Percentiles rank a stretch among this genome's conserved stretches.
These are phyloP conservation scores for Daldinia caldariorum DNA, from an alignment of 495 filamentous ascomycete species.

Conservation along the genomic window DNA sequence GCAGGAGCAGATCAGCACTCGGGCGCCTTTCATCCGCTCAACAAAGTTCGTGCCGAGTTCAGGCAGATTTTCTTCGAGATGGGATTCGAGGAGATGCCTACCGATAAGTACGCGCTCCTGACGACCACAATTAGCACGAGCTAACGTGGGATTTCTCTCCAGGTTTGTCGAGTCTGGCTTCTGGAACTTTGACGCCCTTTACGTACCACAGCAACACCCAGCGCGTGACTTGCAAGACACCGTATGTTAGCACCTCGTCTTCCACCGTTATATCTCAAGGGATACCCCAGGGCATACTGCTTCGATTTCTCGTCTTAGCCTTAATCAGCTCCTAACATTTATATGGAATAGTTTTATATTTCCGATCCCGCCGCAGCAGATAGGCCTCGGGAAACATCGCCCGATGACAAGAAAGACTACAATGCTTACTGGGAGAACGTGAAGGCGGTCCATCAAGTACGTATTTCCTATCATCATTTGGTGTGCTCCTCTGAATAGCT, in stretches of 20 bases:
- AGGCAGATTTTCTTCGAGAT: constrained; percentile 97
- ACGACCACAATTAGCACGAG: constrained; percentile 49
- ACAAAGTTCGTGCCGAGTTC: constrained; percentile 94
- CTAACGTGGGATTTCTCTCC: constrained; percentile 47
- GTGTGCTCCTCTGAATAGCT: constrained; percentile 36
- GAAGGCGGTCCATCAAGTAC: constrained; percentile 73
- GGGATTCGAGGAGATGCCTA: constrained; percentile 88
- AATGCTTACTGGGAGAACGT: constrained; percentile 88
- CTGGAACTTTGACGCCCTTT: constrained; percentile 99
- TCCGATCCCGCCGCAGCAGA: constrained; percentile 84
- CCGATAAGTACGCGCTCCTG: constrained; percentile 60
- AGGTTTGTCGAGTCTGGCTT: constrained; percentile 91
- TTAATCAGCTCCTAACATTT: constrained; percentile 18
- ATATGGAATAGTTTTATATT: constrained; percentile 75
- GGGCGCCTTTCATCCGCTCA: constrained; percentile 93
- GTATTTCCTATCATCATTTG: neutral
- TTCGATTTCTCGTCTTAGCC: neutral
- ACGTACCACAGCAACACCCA: constrained; percentile 96
- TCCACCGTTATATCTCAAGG: neutral
- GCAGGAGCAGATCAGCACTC: constrained; percentile 79
- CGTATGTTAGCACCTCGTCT: constrained; percentile 13
- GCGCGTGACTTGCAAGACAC: constrained; percentile 97
- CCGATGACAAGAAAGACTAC: constrained; percentile 79
- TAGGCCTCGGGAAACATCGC: constrained; percentile 65
- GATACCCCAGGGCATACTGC: too few species aligned